Evolutionary conservation across 1,284 basidiomycete species (phyloP).

Genomic region (Singerocomus rubriflavus): DNA sequence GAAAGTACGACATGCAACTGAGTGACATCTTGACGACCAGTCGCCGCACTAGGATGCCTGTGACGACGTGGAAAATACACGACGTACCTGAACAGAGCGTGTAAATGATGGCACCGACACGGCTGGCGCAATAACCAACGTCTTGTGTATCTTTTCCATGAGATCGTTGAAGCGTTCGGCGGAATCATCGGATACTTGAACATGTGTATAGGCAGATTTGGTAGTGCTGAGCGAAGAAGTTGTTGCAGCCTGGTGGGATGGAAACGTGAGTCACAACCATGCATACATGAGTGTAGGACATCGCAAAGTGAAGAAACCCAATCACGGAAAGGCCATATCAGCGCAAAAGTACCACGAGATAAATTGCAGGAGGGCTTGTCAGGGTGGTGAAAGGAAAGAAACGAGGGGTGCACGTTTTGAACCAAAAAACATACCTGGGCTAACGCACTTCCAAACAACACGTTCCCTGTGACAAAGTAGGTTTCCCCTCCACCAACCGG

Average conservation of each 20-base stretch:
- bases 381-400: not conserved
- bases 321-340: constrained; percentile 14
- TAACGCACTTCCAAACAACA: constrained; percentile 19
- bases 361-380: not conserved
- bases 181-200: constrained; percentile 13
- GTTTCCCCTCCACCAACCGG: not conserved
- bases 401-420: constrained; percentile 8
- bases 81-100: constrained; percentile 16
- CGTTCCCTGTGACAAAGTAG: constrained; percentile 7
- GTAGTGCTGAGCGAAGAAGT: constrained; percentile 1
- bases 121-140: constrained; percentile 53
- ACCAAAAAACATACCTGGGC: constrained; percentile 19
- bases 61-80: constrained; percentile 3
- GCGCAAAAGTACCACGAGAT: not conserved
- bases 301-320: constrained; percentile 10
- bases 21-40: constrained; percentile 2
- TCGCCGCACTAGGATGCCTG: not conserved
- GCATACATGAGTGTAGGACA: not conserved
- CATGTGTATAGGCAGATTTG: constrained; percentile 21
- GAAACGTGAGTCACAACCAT: constrained; percentile 13
- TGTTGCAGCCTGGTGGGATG: constrained; percentile 7
- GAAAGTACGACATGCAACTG: constrained; percentile 1
- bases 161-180: constrained; percentile 45
- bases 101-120: constrained; percentile 33
- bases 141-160: constrained; percentile 51